A percentile compares a stretch with the other conserved stretches of the same genome.
These are phyloP conservation scores for Bothriochloa decipiens DNA, from an alignment of 176 grass and related monocot genomes.

Conservation along the genomic window DNA sequence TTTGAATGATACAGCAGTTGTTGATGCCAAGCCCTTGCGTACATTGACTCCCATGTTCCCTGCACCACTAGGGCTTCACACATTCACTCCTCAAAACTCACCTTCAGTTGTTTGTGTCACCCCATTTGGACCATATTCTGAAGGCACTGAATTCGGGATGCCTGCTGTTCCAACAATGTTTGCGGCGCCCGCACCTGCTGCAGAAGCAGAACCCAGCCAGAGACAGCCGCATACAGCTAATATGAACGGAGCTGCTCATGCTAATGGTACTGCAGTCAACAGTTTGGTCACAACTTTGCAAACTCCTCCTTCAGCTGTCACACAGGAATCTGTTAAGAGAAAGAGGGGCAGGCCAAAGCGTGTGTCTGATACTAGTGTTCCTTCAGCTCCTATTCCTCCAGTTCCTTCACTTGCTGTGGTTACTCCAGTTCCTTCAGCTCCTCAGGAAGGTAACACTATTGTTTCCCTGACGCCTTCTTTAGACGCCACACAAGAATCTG, in stretches of 20 bases:
- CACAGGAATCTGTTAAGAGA: conserved; percentile 47
- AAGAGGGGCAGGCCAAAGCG: conserved; percentile 48
- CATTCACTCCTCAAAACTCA: conserved; percentile 62
- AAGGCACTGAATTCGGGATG: conserved; percentile 40
- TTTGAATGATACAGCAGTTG: conserved; percentile 41
- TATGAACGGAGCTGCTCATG: conserved; percentile 41
- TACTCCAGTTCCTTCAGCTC: conserved; percentile 31
- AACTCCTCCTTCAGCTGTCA: conserved; percentile 20
- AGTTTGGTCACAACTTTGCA: conserved; percentile 23
- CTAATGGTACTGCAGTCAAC: conserved; percentile 38
- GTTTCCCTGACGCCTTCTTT: conserved; percentile 37
- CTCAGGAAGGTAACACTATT: conserved; percentile 22
- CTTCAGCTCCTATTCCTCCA: conserved; percentile 12
- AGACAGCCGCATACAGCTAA: conserved; percentile 14
- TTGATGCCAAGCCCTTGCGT: conserved; percentile 84
- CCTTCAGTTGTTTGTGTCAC: conserved; percentile 73
- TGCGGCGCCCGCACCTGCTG: conserved; percentile 9
- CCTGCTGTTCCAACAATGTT: conserved; percentile 51
- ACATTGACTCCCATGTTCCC: conserved; percentile 89
- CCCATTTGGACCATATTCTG: conserved; percentile 63
- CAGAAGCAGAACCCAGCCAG: conserved; percentile 39
- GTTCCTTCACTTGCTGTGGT: neutral
- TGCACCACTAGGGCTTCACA: conserved; percentile 65
- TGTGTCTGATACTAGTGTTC: conserved; percentile 33
- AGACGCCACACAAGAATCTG: conserved; percentile 32